Evolutionary conservation across 2,329 filamentous ascomycete genomes (phyloP), one percentile per base, ranked within the genome.

Genomic region (Pleoardoris graminearum): DNA sequence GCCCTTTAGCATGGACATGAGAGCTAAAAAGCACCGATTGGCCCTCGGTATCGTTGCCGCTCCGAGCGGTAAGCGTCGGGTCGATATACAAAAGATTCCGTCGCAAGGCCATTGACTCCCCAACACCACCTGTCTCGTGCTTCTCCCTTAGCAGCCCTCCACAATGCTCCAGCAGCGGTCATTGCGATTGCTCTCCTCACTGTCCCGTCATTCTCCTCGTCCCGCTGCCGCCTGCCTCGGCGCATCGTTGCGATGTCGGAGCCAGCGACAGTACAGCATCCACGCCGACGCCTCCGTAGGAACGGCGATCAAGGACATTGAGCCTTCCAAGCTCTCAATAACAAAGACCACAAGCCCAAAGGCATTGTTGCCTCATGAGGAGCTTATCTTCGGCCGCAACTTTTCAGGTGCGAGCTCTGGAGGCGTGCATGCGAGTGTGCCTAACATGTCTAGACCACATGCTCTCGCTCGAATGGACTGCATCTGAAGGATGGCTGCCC

Each of bases 401-500:
- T 99, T 99, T 76, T 96, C 94, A 67, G 91, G 91, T 92, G 77
- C 51, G 45, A 55, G 50, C 58, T 53, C 23, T 48, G 33, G 32
- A 50, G 29, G 45, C 47, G 32, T 37, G n/a, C 42, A 36, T 47
- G n/a, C 19, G 22, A 36, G 33, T 58, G 32, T 21, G 37, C 22
- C 60, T 65, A 46, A 69, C 51, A 6, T 7, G 14, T 11, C 49
- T 71, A 95, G 94, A 99, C 79, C 94, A 97, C 78, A 97, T 99
- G 93, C 86, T 97, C 68, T 87, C 88, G 54, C 83, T 96, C 63
- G 91, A 97, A 80, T 99, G 94, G 94, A 93, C 89, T 50, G 85
- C 91, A 54, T 79, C 83, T 43, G 80, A 89, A 61, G 94, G 92
- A 73, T 97, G 94, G 94, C 78, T 88, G 36, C 77, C 86, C 12